Percentiles rank a stretch among this genome's conserved stretches.
Conservation (phyloP, 345 rosid genomes). For the Erysimum cheiranthoides region DNA sequence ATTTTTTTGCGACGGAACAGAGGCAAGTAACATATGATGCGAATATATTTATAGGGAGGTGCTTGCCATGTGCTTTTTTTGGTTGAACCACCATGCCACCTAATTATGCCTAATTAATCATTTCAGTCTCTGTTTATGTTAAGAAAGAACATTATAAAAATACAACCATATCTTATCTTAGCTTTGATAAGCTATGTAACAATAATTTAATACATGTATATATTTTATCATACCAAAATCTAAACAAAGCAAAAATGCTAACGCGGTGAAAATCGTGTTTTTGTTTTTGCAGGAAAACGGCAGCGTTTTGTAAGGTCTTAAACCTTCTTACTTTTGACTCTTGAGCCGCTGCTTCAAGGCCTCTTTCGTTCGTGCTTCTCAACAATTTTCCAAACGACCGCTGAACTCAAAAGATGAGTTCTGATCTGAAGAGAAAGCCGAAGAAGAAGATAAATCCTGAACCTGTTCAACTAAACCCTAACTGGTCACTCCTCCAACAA, state of each 20-base stretch:
- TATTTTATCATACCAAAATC: background rate
- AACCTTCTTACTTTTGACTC: background rate
- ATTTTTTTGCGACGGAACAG: background rate
- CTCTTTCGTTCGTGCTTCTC: background rate
- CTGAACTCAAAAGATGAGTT: slow-evolving; percentile 35
- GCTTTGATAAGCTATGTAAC: background rate
- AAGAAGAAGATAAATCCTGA: slow-evolving; percentile 52
- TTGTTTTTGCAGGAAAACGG: background rate
- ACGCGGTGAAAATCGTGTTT: slow-evolving; percentile 2
- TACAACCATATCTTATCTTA: background rate
- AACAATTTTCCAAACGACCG: background rate
- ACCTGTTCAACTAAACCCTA: slow-evolving; percentile 62
- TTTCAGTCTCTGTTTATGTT: slow-evolving; percentile 18
- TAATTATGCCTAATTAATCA: slow-evolving; percentile 11
- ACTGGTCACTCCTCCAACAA: slow-evolving; percentile 87
- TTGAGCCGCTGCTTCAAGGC: slow-evolving; percentile 39
- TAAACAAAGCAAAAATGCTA: background rate
- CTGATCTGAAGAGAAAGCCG: slow-evolving; percentile 36
- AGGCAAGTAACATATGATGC: slow-evolving; percentile 28
- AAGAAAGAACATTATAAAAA: slow-evolving; percentile 1
- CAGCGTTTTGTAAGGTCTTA: slow-evolving; percentile 30
- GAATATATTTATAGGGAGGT: slow-evolving; percentile 33
- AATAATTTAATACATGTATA: background rate
- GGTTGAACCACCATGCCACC: slow-evolving; percentile 36
- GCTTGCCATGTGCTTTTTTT: slow-evolving; percentile 27